These are phyloP conservation scores for Phytophthora megakarya DNA, from an alignment of 352 stramenopile species.

Conservation along the genomic window DNA sequence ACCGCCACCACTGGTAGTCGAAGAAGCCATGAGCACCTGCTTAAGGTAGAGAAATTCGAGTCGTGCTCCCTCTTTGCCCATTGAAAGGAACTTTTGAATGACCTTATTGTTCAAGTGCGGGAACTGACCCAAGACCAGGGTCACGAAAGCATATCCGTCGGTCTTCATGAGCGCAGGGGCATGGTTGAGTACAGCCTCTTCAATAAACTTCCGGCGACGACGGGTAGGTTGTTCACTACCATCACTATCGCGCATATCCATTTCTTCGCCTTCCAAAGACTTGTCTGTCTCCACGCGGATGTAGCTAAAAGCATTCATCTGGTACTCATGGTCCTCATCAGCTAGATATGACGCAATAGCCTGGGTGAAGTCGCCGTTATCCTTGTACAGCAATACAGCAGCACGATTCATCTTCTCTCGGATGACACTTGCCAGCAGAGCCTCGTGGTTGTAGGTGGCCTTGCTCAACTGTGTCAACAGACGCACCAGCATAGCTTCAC, in stretches of 20 bases:
- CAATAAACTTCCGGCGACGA: conserved; percentile 68
- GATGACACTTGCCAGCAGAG: conserved; percentile 73
- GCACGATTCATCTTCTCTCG: conserved; percentile 83
- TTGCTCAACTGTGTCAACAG: conserved; percentile 86
- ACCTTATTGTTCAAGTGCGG: conserved; percentile 84
- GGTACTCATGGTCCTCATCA: conserved; percentile 81
- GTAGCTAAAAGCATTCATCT: conserved; percentile 86
- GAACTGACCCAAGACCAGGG: conserved; percentile 89
- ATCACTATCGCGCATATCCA: conserved; percentile 47
- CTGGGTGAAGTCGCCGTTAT: conserved; percentile 71
- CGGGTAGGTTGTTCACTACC: conserved; percentile 32
- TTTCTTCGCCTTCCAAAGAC: conserved; percentile 45
- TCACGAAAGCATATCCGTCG: conserved; percentile 88
- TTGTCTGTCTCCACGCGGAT: conserved; percentile 71
- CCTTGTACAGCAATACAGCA: conserved; percentile 83
- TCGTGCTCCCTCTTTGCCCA: conserved; percentile 77
- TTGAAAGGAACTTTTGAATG: conserved; percentile 82
- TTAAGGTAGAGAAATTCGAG: conserved; percentile 86
- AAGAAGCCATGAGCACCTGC: conserved; percentile 70
- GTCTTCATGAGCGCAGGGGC: conserved; percentile 86
- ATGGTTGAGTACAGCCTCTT: conserved; percentile 78
- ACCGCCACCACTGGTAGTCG: conserved; percentile 45
- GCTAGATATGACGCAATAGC: conserved; percentile 83
- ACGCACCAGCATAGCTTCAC: conserved; percentile 84
- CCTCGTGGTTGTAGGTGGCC: conserved; percentile 78